A percentile compares a stretch with the other conserved stretches of the same genome.
Conservation (phyloP, 1,139 yeast genomes). For the Saccharomyces hybrid region DNA sequence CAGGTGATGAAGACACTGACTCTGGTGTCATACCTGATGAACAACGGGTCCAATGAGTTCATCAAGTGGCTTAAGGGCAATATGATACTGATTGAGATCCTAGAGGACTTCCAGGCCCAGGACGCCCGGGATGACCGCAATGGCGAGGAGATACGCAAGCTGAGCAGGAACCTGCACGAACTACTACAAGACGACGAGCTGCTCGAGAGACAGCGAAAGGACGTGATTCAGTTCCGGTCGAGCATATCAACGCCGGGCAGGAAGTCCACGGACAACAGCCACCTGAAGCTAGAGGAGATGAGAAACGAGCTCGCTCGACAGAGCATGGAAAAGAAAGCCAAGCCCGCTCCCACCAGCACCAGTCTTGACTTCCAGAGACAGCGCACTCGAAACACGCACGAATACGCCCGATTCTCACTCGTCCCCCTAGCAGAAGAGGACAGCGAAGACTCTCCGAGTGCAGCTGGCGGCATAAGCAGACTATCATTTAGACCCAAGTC, state of each 20-base stretch:
- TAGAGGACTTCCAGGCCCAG: slow-evolving; percentile 14
- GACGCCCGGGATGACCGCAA: slow-evolving; percentile 17
- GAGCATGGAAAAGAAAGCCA: not conserved
- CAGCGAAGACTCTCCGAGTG: slow-evolving; percentile 33
- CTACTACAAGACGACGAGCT: slow-evolving; percentile 22
- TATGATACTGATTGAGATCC: slow-evolving; percentile 15
- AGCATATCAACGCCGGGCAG: slow-evolving; percentile 32
- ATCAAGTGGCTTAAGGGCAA: slow-evolving; percentile 25
- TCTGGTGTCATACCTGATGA: slow-evolving; percentile 23
- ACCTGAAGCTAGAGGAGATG: slow-evolving; percentile 13
- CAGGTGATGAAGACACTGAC: slow-evolving; percentile 29
- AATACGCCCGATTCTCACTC: slow-evolving; percentile 9
- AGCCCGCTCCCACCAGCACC: not conserved
- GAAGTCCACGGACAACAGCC: slow-evolving; percentile 30
- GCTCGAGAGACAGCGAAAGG: slow-evolving; percentile 24
- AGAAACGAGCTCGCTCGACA: not conserved
- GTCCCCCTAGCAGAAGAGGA: slow-evolving; percentile 22
- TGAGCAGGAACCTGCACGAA: slow-evolving; percentile 16
- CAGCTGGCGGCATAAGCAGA: not conserved
- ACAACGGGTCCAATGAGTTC: slow-evolving; percentile 30
- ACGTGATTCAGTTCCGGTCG: slow-evolving; percentile 28
- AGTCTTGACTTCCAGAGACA: slow-evolving; percentile 2
- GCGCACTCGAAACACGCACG: slow-evolving; percentile 8
- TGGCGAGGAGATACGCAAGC: slow-evolving; percentile 19
- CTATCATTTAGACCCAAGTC: not conserved